Evolutionary conservation across 768 basidiomycete species (phyloP).

Genomic region (Tephrocybe sp.): DNA sequence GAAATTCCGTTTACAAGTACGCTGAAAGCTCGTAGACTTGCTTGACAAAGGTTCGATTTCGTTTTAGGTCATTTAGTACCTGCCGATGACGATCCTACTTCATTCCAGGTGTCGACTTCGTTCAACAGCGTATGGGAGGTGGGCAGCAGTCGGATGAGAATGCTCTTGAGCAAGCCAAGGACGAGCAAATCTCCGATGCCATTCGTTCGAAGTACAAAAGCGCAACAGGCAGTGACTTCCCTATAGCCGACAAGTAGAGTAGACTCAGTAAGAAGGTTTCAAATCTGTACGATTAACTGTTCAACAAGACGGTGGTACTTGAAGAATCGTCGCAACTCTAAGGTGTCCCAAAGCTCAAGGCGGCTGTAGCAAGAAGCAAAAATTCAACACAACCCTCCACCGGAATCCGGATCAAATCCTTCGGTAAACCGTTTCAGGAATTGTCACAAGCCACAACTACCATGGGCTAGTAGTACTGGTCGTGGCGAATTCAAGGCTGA

Average conservation of each 20-base stretch:
- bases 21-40: conserved; percentile 19
- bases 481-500: too few species aligned
- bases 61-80: background rate
- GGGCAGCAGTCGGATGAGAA: conserved; percentile 42
- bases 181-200: conserved; percentile 51
- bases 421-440: too few species aligned
- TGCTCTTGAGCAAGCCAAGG: conserved; percentile 92
- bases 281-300: too few species aligned
- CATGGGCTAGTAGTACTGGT: too few species aligned
- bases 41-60: conserved; percentile 32
- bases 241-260: conserved; percentile 28
- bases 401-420: too few species aligned
- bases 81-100: background rate
- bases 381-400: too few species aligned
- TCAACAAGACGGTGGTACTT: too few species aligned
- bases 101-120: conserved; percentile 34
- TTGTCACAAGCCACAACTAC: too few species aligned
- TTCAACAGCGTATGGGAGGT: conserved; percentile 34
- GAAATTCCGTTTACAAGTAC: background rate
- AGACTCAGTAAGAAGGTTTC: background rate
- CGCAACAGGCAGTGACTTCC: conserved; percentile 36
- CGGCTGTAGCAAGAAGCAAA: too few species aligned
- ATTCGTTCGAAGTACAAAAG: conserved; percentile 34
- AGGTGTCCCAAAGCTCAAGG: too few species aligned
- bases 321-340: too few species aligned